Base-by-base conservation (phyloP, 495 filamentous ascomycete genomes). In the Massariosphaeria phaeospora region DNA sequence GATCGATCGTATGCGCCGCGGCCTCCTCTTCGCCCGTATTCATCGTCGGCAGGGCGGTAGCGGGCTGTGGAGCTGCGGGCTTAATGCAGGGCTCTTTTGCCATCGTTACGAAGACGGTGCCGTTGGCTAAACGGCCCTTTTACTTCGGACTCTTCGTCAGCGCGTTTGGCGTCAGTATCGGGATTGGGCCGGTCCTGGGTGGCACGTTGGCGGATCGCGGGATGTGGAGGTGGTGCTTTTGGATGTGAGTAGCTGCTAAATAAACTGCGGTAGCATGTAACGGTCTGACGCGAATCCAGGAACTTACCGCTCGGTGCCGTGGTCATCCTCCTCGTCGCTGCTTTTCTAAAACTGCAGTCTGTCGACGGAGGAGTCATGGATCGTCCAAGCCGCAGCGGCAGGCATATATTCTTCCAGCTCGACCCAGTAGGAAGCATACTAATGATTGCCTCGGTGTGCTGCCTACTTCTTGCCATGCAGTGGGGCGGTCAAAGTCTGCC, bases 11-110 rank as follows among this genome's bases (percentile, higher is more conserved):
- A 55, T 96, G 89, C 67, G 91, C 80, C 17, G 79, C 81, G 1
- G 85, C 91, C 0, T 84, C 86, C 0, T 86, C 70, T 44, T 91
- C 87, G 0, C 73, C 81, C 0, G 79, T 80, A 2, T 73, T 96
- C 23, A 95, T 96, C 57, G 69, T 90, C 49, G 91, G 91, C 9
- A 82, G 91, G 26, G 90, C 91, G 12, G 72, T 96, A 36, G 86
- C 88, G 18, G 91, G 91, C 21, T 58, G 95, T 17, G 91, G 90
- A 21, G 78, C 80, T 7, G 86, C 90, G 0, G 91, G 88, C 33
- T 78, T 96, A 43, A 91, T 93, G 66, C 84, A 85, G 1, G 91
- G 91, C 7, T 83, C 85, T 1, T 76, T 95, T 34, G 79, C 89
- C 57, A 95, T 95, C 65, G 76, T 95, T 15, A 78, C 81, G 29